These are phyloP conservation scores for Penstemon barbatus DNA, from an alignment of 257 asterid genomes.

Conservation along the genomic window DNA sequence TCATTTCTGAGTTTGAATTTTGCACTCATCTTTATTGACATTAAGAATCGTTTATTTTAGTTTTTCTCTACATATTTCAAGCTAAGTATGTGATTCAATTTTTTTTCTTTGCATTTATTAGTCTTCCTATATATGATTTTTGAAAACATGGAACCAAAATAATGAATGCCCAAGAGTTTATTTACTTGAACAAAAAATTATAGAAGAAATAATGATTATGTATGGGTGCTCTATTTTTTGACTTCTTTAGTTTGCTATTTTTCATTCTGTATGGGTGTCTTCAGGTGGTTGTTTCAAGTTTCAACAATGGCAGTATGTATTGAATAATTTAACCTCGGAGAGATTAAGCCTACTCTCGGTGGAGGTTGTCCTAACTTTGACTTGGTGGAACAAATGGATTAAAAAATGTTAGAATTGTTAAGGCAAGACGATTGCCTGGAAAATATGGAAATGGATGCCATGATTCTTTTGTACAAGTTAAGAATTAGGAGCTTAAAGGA, in stretches of 20 bases:
- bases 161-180: slow-evolving; percentile 20
- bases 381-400: too few relatives aligned
- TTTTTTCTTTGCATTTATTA: not conserved
- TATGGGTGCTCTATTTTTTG: slow-evolving; percentile 41
- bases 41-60: too few relatives aligned
- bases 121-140: not conserved
- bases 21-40: too few relatives aligned
- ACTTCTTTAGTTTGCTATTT: not conserved
- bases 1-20: too few relatives aligned
- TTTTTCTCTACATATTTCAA: too few relatives aligned
- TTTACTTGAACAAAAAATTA: slow-evolving; percentile 28
- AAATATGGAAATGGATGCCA: too few relatives aligned
- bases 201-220: slow-evolving; percentile 27
- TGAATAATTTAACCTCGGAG: slow-evolving; percentile 66
- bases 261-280: slow-evolving; percentile 15
- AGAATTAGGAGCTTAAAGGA: too few relatives aligned
- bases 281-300: not conserved
- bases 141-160: slow-evolving; percentile 12
- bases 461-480: too few relatives aligned
- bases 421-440: too few relatives aligned
- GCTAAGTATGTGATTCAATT: too few relatives aligned
- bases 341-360: slow-evolving; percentile 62
- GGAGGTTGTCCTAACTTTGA: too few relatives aligned
- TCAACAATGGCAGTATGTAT: slow-evolving; percentile 32
- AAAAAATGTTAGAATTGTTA: too few relatives aligned